Evolutionary conservation across 2,329 filamentous ascomycete genomes (phyloP), one percentile per base, ranked within the genome.

Genomic region (Stagonosporopsis rhizophila): DNA sequence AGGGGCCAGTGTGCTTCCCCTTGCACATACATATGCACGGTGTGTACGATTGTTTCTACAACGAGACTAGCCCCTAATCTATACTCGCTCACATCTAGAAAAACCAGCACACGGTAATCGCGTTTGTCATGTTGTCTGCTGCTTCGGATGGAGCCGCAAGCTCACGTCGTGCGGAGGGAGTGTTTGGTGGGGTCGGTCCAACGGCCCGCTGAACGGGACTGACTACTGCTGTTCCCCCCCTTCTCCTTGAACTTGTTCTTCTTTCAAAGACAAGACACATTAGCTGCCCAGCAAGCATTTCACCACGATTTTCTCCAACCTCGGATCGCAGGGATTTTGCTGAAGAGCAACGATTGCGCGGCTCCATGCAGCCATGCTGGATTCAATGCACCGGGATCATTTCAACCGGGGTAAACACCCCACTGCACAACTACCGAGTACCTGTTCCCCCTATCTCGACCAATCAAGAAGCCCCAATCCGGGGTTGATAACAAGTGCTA

Each of bases 361-460:
- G 38, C 23, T 38, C 12, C 28, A 30, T 34, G 32, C 39, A 54
- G 28, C 37, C 44, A 53, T 19, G 12, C 25, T 3, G 20, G 7
- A 19, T 9, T 22, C 23, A 17, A 51, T 37, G 17, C n/a, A 4
- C 15, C 35, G 46, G 41, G 28, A 32, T 50, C 38, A 20, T 38
- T 34, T 27, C 22, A 23, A 51, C 47, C 42, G 37, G 53, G 53
- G 42, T 51, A 22, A 27, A 2, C 34, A 50, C 60, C 58, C 61
- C 56, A 60, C 61, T 50, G 60, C 35, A 22, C 25, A 41, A 56
- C 41, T 56, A 51, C 53, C 53, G 41, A 47, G 28, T 30, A 19
- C 20, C n/a, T n/a, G n/a, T 4, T 39, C 47, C n/a, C 50, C 49
- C 59, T 66, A 67, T 69, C 65, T 59, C 38, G 56, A 59, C 67